These are phyloP conservation scores for Phytophthora meadii DNA, from an alignment of 352 stramenopile genomes.

Conservation along the genomic window DNA sequence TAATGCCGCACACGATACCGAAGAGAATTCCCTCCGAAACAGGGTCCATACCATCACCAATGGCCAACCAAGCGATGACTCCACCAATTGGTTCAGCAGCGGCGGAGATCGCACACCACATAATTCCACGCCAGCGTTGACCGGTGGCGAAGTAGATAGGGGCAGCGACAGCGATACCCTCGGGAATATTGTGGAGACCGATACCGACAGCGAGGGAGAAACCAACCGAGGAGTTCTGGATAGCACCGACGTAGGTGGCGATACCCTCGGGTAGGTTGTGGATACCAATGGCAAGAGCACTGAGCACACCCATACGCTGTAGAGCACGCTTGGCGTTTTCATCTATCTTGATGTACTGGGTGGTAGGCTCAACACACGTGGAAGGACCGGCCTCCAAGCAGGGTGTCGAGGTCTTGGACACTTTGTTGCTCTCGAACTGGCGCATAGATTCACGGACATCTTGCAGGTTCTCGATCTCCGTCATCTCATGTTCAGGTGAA, in stretches of 20 bases:
- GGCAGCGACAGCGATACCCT: conserved; percentile 94
- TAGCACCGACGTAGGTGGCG: conserved; percentile 93
- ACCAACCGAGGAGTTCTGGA: conserved; percentile 92
- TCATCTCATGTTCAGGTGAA: conserved; percentile 37
- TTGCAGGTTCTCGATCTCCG: conserved; percentile 39
- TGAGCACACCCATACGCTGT: conserved; percentile 91
- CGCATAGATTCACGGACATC: conserved; percentile 43
- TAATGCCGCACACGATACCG: conserved; percentile 94
- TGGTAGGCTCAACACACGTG: conserved; percentile 5
- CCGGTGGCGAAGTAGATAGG: conserved; percentile 97
- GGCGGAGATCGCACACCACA: conserved; percentile 91
- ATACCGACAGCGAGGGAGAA: conserved; percentile 94
- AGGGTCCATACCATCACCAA: conserved; percentile 56
- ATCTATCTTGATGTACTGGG: conserved; percentile 35
- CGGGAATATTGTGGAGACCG: conserved; percentile 97
- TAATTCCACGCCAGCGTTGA: conserved; percentile 92
- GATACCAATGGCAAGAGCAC: conserved; percentile 91
- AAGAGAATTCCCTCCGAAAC: conserved; percentile 89
- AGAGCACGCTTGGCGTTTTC: conserved; percentile 51
- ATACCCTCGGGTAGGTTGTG: conserved; percentile 97
- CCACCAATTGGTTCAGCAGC: conserved; percentile 90
- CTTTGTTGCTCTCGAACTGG: conserved; percentile 34
- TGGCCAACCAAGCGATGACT: conserved; percentile 85
- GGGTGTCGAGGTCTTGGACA: conserved; percentile 1
- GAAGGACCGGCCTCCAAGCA: conserved; percentile 36